Evolutionary conservation across 2,329 filamentous ascomycete genomes (phyloP).

Genomic region (Lasiodiplodia gonubiensis): DNA sequence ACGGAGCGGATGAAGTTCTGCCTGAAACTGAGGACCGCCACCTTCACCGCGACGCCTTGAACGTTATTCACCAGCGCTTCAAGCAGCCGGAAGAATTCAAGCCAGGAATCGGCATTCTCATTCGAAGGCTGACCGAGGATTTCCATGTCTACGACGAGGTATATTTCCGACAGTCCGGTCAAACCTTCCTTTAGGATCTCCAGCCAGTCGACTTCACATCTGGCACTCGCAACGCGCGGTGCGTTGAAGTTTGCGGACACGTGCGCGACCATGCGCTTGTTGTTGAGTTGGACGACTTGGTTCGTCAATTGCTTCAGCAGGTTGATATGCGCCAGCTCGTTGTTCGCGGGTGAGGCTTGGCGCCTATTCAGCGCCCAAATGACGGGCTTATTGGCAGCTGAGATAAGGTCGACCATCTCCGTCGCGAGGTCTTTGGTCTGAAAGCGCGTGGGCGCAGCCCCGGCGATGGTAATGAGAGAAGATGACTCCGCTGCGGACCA

Average conservation of each 20-base stretch:
- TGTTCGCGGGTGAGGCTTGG: not conserved
- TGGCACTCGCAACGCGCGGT: not conserved
- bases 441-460: not conserved
- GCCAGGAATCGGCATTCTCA: not conserved
- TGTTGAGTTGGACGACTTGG: not conserved
- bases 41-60: not conserved
- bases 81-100: not conserved
- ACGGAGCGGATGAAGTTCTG: not conserved
- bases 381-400: not conserved
- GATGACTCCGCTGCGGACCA: not conserved
- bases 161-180: conserved; percentile 5
- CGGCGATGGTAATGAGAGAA: not conserved
- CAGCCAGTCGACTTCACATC: conserved; percentile 4
- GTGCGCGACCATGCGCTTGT: not conserved
- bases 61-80: not conserved
- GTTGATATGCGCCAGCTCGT: not conserved
- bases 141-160: conserved; percentile 17
- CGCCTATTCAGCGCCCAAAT: not conserved
- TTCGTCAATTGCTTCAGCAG: not conserved
- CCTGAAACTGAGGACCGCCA: conserved; percentile 11
- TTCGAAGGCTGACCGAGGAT: not conserved
- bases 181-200: not conserved
- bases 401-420: not conserved
- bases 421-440: not conserved
- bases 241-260: conserved; percentile 18